Evolutionary conservation across 352 stramenopile species (phyloP), one percentile per base, ranked within the genome.

Genomic region (Phytophthora colocasiae): DNA sequence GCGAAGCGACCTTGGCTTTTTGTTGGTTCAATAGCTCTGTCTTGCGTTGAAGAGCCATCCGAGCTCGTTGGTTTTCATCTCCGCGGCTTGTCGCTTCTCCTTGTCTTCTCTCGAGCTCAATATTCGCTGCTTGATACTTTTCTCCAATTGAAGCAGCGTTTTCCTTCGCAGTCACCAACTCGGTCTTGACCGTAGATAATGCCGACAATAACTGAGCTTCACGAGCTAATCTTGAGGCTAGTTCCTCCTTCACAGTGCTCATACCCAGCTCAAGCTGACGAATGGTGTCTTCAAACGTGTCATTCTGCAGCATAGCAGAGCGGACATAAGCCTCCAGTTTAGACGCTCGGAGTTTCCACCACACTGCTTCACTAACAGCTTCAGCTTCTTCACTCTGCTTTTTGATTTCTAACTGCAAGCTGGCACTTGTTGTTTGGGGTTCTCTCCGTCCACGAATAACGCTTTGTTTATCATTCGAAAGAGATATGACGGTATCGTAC

Each of bases 261-360:
- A 83, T 73, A 10, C 85, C 52, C 32, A 76, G 3, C 57, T 89
- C 76, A 14, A 90, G 52, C 15, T 75, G 59, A 3, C 63, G 50
- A 6, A 78, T 62, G 14, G 70, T 77, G 34, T 86, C 78, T 57
- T 87, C 73, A 29, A 90, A 86, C 2, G 65, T 78, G 11, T 84
- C 74, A 44, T 79, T 86, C 41, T 77, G 75, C 15, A 78, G 44
- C 9, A 58, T 74, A 3, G 63, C 58, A 10, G 65, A 73, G 14
- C 66, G 63, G 14, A 90, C 49, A 6, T 75, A 73, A 29, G 73
- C 47, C 49, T 87, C 69, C 24, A 90, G 48, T 19, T 72, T 81
- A 8, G 68, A 63, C 1, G 49, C 58, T 0, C 77, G 72, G 4
- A 80, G 26, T 8, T 62, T 71, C 72, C 78, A 81, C 64, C 64